phyloP scores from a whole-genome alignment of 2,329 filamentous ascomycete genomes.

The Penicillium rolfsii region DNA sequence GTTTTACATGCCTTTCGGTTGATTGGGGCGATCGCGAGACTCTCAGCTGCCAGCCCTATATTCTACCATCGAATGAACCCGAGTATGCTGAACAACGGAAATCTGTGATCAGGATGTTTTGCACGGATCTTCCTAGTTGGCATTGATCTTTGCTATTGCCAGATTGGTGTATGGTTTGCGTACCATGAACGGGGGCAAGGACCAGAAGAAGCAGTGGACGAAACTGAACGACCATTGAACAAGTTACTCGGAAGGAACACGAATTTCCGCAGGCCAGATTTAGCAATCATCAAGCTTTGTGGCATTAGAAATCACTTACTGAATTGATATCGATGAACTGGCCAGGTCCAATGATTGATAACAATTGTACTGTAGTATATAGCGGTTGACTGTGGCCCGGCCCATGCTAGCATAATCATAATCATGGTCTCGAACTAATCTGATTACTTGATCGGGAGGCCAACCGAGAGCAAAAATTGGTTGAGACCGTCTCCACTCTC shows the following conservation, averaged over 20 bases:
- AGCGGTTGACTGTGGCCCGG: neutral
- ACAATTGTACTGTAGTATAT: neutral
- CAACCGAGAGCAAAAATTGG: neutral
- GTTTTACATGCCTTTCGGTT: slow-evolving; percentile 22
- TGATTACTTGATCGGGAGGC: neutral
- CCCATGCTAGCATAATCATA: neutral
- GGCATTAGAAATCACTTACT: neutral
- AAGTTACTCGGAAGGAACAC: neutral
- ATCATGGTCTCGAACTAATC: neutral
- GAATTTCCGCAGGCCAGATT: neutral
- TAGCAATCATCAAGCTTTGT: neutral
- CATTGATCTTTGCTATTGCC: slow-evolving; percentile 10
- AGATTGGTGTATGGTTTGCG: slow-evolving; percentile 11
- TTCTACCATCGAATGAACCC: slow-evolving; percentile 13
- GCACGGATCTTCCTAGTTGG: slow-evolving; percentile 16
- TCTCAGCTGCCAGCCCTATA: slow-evolving; percentile 13
- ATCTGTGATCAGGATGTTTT: slow-evolving; percentile 18
- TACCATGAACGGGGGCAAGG: neutral
- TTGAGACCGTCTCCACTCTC: neutral
- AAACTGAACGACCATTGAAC: neutral
- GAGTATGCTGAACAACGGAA: neutral
- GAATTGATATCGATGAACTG: neutral
- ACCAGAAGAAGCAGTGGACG: neutral
- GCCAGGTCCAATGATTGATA: neutral
- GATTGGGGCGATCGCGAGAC: slow-evolving; percentile 15